Base-by-base conservation (phyloP, 2,329 filamentous ascomycete genomes). In the Stagonosporopsis chrysanthemi region DNA sequence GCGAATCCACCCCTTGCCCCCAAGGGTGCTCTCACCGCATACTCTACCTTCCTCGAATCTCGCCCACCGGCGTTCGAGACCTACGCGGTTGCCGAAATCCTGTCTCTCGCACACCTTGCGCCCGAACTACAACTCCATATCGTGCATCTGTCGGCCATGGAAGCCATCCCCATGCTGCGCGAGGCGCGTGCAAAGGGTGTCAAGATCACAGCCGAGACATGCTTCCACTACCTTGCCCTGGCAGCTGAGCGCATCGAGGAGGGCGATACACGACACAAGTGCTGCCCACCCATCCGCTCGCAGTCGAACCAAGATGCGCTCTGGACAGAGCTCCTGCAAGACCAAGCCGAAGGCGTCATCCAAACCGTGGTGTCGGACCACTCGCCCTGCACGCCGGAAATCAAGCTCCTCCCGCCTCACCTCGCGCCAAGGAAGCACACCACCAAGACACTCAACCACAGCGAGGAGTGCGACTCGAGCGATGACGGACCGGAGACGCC, bases 341-440 rank as follows among this genome's bases (percentile, higher is more conserved):
- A 76, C 49, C 63, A 68, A 15, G 75, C 63, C 65, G 88, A 93
- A 68, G 91, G 91, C 9, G 91, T 96, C 63, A 93, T 99, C 76
- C 86, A 88, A 71, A 98, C 95, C 0, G 85, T 99, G 28, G 95
- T 99, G 2, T 96, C 90, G 0, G 95, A 98, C 73, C 95, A 99
- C 81, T 96, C 91, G 5, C 95, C 95, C 6, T 98, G 95, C 81
- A 98, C 95, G 3, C 94, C 95, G 0, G 88, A 97, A 72, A 84
- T 99, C 51, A 99, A 99, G 78, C 85, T 96, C 17, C 85, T 97
- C 0, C 93, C 94, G 0, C 76, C 83, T 0, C 84, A 89, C 64
- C 82, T 95, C n/a, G 85, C 82, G 15, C 81, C 82, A 35, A 76
- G 74, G 66, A 73, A 71, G 74, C 40, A 70, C 65, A 38, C 64